Conservation (phyloP, 2,329 filamentous ascomycete species). For the Lasiodiplodia citricola region DNA sequence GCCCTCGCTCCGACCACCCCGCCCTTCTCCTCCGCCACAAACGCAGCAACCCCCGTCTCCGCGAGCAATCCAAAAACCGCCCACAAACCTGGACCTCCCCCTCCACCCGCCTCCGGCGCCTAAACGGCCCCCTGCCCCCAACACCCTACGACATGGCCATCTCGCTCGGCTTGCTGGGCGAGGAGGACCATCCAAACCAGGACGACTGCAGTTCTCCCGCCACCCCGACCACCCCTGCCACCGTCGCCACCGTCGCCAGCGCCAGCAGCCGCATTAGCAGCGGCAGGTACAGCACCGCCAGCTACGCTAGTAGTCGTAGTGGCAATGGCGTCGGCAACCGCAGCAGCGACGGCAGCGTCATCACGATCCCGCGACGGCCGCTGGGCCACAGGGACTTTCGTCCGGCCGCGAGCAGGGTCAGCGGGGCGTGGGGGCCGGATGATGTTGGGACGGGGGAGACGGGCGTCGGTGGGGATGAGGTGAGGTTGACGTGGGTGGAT, state of each 20-base stretch:
- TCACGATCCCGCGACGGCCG: neutral
- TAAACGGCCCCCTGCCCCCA: neutral
- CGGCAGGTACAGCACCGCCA: no score
- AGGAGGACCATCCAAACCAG: neutral
- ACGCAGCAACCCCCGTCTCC: neutral
- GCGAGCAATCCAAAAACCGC: neutral
- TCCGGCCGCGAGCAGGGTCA: neutral
- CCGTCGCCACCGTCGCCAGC: no score
- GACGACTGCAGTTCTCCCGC: no score
- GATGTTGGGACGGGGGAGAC: neutral
- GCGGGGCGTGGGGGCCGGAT: neutral
- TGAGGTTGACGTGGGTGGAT: neutral
- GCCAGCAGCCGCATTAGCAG: no score
- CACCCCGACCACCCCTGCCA: no score
- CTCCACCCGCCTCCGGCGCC: neutral
- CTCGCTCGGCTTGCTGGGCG: neutral
- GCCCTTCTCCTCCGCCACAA: neutral
- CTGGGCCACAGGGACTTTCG: neutral
- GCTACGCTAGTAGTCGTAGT: neutral
- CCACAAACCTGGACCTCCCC: neutral
- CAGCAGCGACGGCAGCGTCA: neutral
- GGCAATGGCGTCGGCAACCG: neutral
- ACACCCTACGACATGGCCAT: slow-evolving; percentile 10
- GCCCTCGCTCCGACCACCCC: neutral
- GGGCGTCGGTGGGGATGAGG: neutral